Percentiles rank a stretch among this genome's conserved stretches.
phyloP scores from a whole-genome alignment of 768 basidiomycete species.

The Suillus tomentosus region DNA sequence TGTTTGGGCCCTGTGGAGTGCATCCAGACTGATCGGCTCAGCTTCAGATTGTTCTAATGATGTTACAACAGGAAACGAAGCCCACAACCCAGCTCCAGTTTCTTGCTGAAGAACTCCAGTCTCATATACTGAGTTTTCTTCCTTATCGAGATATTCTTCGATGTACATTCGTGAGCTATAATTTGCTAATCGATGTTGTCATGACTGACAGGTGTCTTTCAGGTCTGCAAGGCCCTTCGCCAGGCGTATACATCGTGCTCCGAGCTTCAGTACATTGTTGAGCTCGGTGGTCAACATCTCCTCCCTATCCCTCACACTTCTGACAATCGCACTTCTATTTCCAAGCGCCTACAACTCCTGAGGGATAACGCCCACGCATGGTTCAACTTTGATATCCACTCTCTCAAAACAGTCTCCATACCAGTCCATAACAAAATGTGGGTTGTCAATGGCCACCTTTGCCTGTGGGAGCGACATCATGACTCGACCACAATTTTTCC shows the following conservation, averaged over 20 bases:
- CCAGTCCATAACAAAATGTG: background rate
- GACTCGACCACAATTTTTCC: background rate
- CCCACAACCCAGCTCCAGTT: background rate
- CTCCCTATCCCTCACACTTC: background rate
- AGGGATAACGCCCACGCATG: conserved; percentile 1
- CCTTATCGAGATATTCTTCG: conserved; percentile 2
- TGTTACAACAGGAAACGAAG: background rate
- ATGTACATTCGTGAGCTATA: conserved; percentile 1
- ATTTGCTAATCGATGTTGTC: background rate
- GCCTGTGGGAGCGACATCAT: background rate
- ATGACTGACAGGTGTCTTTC: background rate
- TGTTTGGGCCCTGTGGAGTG: background rate
- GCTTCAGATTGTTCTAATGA: background rate
- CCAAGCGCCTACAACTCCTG: background rate
- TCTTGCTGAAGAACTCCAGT: conserved; percentile 3
- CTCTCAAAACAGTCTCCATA: background rate
- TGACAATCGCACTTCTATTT: background rate
- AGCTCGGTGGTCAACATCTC: background rate
- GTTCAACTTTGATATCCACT: background rate
- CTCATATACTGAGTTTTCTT: background rate
- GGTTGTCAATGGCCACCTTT: conserved; percentile 2
- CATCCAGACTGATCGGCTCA: background rate
- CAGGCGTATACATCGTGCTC: background rate
- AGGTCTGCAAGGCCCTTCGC: background rate
- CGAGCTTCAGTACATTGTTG: conserved; percentile 4